Evolutionary conservation across 352 stramenopile species (phyloP).

Genomic region (Aphanomyces invadans): DNA sequence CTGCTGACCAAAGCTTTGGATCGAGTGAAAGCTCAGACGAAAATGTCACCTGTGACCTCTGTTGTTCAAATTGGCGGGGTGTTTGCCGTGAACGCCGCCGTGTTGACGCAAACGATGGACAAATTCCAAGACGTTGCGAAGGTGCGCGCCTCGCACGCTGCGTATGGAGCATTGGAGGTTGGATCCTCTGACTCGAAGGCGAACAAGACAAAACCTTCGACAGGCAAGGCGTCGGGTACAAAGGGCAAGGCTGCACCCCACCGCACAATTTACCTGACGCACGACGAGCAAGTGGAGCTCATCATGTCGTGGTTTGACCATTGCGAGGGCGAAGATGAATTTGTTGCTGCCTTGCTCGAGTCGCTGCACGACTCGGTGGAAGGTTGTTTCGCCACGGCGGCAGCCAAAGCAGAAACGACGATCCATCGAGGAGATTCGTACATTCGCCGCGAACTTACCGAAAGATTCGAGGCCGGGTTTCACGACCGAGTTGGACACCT

Average conservation of each 20-base stretch:
- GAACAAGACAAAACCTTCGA: constrained; percentile 38
- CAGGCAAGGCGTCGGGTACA: constrained; percentile 34
- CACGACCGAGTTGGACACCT: constrained; percentile 50
- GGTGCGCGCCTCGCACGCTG: constrained; percentile 34
- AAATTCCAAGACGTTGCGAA: constrained; percentile 47
- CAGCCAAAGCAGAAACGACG: constrained; percentile 48
- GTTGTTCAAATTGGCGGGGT: constrained; percentile 43
- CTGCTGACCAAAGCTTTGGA: constrained; percentile 35
- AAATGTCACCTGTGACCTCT: constrained; percentile 29
- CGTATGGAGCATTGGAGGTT: constrained; percentile 29
- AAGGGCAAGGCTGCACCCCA: background rate
- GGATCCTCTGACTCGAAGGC: constrained; percentile 29
- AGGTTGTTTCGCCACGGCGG: constrained; percentile 41
- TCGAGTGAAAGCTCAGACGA: constrained; percentile 24
- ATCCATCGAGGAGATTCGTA: constrained; percentile 66
- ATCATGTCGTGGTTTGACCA: constrained; percentile 47
- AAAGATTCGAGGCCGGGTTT: constrained; percentile 69
- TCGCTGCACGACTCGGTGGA: constrained; percentile 39
- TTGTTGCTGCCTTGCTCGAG: constrained; percentile 44
- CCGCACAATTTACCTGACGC: constrained; percentile 42
- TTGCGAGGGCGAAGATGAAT: constrained; percentile 51
- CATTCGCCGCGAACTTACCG: constrained; percentile 55
- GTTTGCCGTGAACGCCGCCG: constrained; percentile 54
- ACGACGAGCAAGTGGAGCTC: constrained; percentile 38
- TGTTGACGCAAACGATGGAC: constrained; percentile 39